Conservation (phyloP, 345 rosid species). For the Trapa bicornis region DNA sequence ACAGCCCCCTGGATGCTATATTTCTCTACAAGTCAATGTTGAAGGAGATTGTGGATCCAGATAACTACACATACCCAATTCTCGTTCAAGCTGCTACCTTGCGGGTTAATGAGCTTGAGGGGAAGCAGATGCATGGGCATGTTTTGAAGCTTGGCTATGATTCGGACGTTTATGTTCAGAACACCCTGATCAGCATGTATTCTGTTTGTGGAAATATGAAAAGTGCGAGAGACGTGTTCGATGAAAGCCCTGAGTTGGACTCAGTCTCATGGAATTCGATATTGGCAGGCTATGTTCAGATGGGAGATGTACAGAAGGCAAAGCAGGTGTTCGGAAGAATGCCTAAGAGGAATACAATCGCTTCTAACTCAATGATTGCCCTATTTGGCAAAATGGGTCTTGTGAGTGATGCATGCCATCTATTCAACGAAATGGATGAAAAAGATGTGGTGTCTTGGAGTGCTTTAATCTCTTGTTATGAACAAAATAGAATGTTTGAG, state of each 20-base stretch:
- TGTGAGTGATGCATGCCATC: slow-evolving; percentile 26
- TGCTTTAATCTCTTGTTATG: slow-evolving; percentile 44
- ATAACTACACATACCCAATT: slow-evolving; percentile 42
- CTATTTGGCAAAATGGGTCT: slow-evolving; percentile 32
- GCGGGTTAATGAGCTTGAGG: slow-evolving; percentile 25
- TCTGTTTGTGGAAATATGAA: slow-evolving; percentile 27
- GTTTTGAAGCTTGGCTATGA: slow-evolving; percentile 30
- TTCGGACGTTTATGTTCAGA: slow-evolving; percentile 35
- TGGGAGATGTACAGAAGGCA: slow-evolving; percentile 34
- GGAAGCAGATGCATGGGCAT: slow-evolving; percentile 35
- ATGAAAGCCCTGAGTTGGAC: slow-evolving; percentile 36
- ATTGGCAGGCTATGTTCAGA: slow-evolving; percentile 36
- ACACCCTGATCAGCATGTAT: slow-evolving; percentile 39
- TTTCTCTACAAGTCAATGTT: slow-evolving; percentile 35
- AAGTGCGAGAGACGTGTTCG: slow-evolving; percentile 33
- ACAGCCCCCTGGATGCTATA: slow-evolving; percentile 20
- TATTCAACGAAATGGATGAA: slow-evolving; percentile 29
- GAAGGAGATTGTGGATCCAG: slow-evolving; percentile 16
- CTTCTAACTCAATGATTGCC: slow-evolving; percentile 54
- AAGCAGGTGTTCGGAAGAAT: slow-evolving; percentile 24
- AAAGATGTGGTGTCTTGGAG: slow-evolving; percentile 53
- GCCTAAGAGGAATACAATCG: slow-evolving; percentile 35
- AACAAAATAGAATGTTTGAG: slow-evolving; percentile 29
- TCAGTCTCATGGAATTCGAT: slow-evolving; percentile 52
- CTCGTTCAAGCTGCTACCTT: slow-evolving; percentile 31